Evolutionary conservation across 2,329 filamentous ascomycete genomes (phyloP).

Genomic region (Diaporthe humulicola): DNA sequence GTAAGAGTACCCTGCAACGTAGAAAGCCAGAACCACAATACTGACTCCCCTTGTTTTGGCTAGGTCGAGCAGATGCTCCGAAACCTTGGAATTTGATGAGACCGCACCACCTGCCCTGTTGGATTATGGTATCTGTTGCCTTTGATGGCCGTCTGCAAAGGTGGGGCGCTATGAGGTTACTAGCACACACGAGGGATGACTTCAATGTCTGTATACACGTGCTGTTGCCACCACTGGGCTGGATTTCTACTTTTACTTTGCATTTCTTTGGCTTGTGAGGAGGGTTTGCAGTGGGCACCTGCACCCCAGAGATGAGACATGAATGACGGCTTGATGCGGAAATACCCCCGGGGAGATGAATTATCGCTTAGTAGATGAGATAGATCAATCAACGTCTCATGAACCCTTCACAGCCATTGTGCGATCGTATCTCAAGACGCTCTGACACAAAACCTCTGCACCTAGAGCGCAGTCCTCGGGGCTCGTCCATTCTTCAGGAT

Average conservation of each 20-base stretch:
- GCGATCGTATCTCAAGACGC: conserved; percentile 55
- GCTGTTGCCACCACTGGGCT: neutral
- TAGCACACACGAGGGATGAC: neutral
- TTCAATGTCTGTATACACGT: too few relatives aligned
- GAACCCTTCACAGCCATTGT: neutral
- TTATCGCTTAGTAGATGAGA: neutral
- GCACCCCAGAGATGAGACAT: too few relatives aligned
- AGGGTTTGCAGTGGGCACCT: too few relatives aligned
- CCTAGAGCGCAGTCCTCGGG: conserved; percentile 71
- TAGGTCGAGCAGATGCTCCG: neutral
- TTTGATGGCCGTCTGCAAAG: neutral
- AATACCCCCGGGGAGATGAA: neutral
- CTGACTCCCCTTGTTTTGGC: neutral
- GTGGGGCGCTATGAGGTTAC: too few relatives aligned
- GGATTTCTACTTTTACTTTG: neutral
- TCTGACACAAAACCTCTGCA: conserved; percentile 62
- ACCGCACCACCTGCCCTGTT: neutral
- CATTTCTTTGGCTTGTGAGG: too few relatives aligned
- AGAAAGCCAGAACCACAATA: too few relatives aligned
- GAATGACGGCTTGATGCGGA: neutral
- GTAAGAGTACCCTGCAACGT: neutral
- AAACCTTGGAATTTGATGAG: neutral
- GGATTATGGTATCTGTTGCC: neutral
- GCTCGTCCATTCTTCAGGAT: conserved; percentile 73
- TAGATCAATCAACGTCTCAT: neutral